A percentile compares a stretch with the other conserved stretches of the same genome.
These are phyloP conservation scores for Phytophthora sp. DNA, from an alignment of 352 stramenopile species.

Conservation along the genomic window DNA sequence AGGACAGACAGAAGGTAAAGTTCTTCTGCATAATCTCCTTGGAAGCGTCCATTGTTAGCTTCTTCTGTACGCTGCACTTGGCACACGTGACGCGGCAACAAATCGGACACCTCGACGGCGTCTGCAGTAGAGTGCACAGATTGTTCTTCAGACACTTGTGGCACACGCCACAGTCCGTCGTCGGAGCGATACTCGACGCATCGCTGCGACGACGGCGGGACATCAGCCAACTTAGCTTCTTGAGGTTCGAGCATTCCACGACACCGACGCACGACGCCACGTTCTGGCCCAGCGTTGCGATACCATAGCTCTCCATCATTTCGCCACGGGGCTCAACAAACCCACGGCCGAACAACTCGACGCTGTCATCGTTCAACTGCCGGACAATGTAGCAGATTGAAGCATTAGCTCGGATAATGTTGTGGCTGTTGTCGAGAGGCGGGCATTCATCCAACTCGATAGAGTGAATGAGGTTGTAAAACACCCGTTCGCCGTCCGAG, in stretches of 20 bases:
- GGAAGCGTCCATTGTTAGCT: conserved; percentile 38
- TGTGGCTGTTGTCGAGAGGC: conserved; percentile 13
- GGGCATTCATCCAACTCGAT: conserved; percentile 37
- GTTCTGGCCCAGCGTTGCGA: conserved; percentile 40
- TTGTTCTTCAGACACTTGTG: conserved; percentile 35
- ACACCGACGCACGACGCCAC: conserved; percentile 30
- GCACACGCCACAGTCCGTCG: conserved; percentile 37
- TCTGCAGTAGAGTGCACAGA: conserved; percentile 25
- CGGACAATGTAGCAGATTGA: conserved; percentile 60
- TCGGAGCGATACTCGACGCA: conserved; percentile 11
- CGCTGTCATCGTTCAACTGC: conserved; percentile 31
- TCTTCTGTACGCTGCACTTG: conserved; percentile 58
- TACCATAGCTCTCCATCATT: conserved; percentile 44
- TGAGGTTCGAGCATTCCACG: conserved; percentile 58
- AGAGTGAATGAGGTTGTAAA: conserved; percentile 53
- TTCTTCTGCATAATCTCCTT: conserved; percentile 47
- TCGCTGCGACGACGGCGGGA: conserved; percentile 24
- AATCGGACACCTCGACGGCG: conserved; percentile 31
- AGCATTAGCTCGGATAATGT: conserved; percentile 45
- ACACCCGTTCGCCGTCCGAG: conserved; percentile 39
- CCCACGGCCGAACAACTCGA: conserved; percentile 58
- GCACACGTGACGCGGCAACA: conserved; percentile 38
- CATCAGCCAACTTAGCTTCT: conserved; percentile 69
- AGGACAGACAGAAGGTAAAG: conserved; percentile 61
- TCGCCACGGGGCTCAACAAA: conserved; percentile 52